Evolutionary conservation across 2,329 filamentous ascomycete species (phyloP).

Genomic region (Fusarium redolens): DNA sequence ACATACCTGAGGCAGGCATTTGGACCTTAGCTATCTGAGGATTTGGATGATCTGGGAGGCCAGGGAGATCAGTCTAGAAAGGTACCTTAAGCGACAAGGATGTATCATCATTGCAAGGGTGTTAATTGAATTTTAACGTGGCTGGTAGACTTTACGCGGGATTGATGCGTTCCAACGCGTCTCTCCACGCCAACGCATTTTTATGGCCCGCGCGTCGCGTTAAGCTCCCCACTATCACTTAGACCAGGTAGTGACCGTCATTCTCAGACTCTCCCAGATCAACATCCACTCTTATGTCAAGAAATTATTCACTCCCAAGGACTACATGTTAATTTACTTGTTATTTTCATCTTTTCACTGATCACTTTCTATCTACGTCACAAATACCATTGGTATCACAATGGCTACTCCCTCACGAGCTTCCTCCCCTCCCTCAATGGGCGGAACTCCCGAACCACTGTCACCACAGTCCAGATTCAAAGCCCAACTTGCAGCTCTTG

Average conservation of each 20-base stretch:
- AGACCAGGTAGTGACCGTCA: conserved; percentile 11
- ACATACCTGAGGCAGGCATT: neutral
- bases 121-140: conserved; percentile 10
- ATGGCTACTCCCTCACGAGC: conserved; percentile 61
- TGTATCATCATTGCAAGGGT: conserved; percentile 1
- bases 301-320: conserved; percentile 2
- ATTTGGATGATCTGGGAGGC: neutral
- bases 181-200: conserved; percentile 40
- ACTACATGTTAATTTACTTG: neutral
- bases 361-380: neutral
- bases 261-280: conserved; percentile 5
- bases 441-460: conserved; percentile 57
- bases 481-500: conserved; percentile 63
- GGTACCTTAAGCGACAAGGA: neutral
- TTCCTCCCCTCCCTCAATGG: conserved; percentile 57
- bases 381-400: conserved; percentile 23
- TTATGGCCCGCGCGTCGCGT: conserved; percentile 47
- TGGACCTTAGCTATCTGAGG: neutral
- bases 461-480: conserved; percentile 66
- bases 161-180: conserved; percentile 43
- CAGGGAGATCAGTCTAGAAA: neutral
- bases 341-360: neutral
- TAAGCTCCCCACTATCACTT: conserved; percentile 46
- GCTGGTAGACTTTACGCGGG: conserved; percentile 10
- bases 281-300: conserved; percentile 12